phyloP scores from a whole-genome alignment of 345 rosid genomes.

The Murraya paniculata region DNA sequence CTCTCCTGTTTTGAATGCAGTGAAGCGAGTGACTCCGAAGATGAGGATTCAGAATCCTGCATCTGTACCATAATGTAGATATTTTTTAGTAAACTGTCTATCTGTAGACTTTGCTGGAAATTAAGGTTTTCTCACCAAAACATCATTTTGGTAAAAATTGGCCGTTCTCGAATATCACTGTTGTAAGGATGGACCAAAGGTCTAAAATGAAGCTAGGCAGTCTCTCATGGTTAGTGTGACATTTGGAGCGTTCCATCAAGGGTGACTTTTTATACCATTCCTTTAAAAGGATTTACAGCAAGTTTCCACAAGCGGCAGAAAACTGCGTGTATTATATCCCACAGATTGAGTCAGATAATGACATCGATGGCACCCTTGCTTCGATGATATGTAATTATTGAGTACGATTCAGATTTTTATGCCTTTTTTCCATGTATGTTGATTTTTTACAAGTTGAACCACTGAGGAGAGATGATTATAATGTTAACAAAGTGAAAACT shows the following conservation, averaged over 20 bases:
- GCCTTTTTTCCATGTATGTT: neutral
- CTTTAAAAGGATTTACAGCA: neutral
- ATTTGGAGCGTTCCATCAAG: constrained; percentile 2
- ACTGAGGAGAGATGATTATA: neutral
- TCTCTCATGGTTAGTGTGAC: constrained; percentile 22
- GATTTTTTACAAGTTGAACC: constrained; percentile 3
- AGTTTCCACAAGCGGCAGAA: constrained; percentile 15
- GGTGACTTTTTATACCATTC: neutral
- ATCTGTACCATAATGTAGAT: constrained; percentile 83
- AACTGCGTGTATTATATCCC: constrained; percentile 5
- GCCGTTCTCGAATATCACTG: constrained; percentile 19
- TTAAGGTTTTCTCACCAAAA: constrained; percentile 7
- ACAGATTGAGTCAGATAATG: constrained; percentile 10
- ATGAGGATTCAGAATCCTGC: constrained; percentile 79
- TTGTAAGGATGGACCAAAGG: constrained; percentile 19
- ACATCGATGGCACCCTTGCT: constrained; percentile 10
- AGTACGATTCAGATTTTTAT: neutral
- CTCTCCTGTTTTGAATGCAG: constrained; percentile 49
- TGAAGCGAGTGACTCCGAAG: constrained; percentile 80
- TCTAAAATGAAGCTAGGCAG: constrained; percentile 19
- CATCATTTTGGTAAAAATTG: constrained; percentile 15
- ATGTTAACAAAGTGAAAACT: neutral
- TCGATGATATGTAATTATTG: neutral
- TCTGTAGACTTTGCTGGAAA: constrained; percentile 19
- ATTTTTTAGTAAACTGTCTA: constrained; percentile 4